These are phyloP conservation scores for Botrytis fragariae DNA, from an alignment of 2,329 filamentous ascomycete species.

Conservation along the genomic window DNA sequence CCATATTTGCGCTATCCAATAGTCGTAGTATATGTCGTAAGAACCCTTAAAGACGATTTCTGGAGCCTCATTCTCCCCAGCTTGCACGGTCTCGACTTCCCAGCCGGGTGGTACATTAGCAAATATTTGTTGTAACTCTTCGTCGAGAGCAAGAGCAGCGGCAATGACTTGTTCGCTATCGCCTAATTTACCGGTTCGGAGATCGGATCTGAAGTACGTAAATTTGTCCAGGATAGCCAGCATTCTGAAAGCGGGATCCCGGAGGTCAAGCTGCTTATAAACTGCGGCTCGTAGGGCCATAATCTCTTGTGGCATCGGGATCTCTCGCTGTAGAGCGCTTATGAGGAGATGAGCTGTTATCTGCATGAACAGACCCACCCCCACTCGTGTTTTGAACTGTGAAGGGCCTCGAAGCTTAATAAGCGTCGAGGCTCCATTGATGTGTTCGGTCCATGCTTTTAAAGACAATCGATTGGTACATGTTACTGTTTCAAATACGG, in stretches of 20 bases:
- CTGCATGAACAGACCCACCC: constrained; percentile 28
- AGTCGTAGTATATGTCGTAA: neutral
- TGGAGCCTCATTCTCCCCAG: neutral
- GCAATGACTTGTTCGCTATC: neutral
- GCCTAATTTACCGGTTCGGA: neutral
- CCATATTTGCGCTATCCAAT: neutral
- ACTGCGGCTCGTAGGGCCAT: neutral
- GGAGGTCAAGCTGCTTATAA: neutral
- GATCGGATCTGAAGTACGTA: neutral
- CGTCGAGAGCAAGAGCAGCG: neutral
- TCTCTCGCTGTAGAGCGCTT: neutral
- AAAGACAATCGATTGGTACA: constrained; percentile 44
- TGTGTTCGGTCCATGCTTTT: constrained; percentile 52
- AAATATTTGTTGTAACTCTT: neutral
- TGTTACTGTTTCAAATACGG: constrained; percentile 52
- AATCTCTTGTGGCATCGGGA: neutral
- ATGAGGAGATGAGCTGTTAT: neutral
- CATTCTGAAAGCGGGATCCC: neutral
- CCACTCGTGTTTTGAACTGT: constrained; percentile 48
- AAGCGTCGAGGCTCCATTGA: constrained; percentile 52
- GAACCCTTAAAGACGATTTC: neutral
- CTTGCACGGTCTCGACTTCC: neutral
- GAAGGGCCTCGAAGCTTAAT: constrained; percentile 47
- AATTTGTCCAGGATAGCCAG: neutral
- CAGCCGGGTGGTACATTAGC: neutral